These are phyloP conservation scores for Fistulinella prunicolor DNA, from an alignment of 768 basidiomycete species.

Conservation along the genomic window DNA sequence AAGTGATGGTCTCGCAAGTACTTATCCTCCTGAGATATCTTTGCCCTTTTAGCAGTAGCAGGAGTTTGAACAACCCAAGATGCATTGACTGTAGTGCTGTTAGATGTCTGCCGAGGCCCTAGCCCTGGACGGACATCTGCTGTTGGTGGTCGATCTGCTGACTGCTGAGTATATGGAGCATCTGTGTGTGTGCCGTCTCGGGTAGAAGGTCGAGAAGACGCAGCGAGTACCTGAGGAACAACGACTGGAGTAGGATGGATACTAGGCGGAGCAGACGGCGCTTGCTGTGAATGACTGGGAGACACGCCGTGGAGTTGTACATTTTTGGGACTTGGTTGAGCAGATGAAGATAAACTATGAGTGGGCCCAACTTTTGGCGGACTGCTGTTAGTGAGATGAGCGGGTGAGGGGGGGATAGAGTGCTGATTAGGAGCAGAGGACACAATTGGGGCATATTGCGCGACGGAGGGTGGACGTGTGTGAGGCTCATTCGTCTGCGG, in stretches of 20 bases:
- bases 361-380: conserved; percentile 13
- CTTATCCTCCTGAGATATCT: conserved; percentile 29
- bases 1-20: conserved; percentile 22
- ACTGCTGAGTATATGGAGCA: conserved; percentile 3
- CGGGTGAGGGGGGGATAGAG: conserved; percentile 20
- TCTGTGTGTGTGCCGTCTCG: conserved; percentile 20
- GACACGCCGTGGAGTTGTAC: conserved; percentile 16
- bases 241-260: conserved; percentile 22
- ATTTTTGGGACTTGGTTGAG: conserved; percentile 26
- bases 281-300: conserved; percentile 13
- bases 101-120: conserved; percentile 17
- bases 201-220: conserved; percentile 29
- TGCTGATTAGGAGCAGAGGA: conserved; percentile 13
- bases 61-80: conserved; percentile 34
- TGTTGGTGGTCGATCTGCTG: conserved; percentile 11
- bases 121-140: conserved; percentile 8
- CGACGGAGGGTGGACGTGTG: conserved; percentile 26
- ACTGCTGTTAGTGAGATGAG: conserved; percentile 12
- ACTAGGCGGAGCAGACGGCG: conserved; percentile 17
- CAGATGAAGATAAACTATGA: conserved; percentile 11
- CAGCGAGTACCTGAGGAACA: conserved; percentile 15
- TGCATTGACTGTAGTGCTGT: conserved; percentile 23
- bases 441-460: conserved; percentile 6
- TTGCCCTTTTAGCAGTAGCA: conserved; percentile 16
- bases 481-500: conserved; percentile 20